phyloP scores from a whole-genome alignment of 1,139 yeast genomes.

The Kazachstania sp. region DNA sequence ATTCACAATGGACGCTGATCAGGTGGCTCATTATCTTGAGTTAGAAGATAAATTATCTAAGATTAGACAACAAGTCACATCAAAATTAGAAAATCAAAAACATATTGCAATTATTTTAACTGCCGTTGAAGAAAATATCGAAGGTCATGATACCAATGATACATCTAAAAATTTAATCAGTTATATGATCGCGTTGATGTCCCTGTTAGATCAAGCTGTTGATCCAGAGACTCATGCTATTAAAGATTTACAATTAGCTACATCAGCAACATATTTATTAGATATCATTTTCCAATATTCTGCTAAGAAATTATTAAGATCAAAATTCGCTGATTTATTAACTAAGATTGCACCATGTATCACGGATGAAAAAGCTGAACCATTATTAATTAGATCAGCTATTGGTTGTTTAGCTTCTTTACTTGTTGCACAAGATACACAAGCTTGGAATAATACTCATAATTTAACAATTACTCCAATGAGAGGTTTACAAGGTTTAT shows the following conservation, averaged over 20 bases:
- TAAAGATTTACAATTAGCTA: slow-evolving; percentile 54
- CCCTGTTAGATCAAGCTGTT: slow-evolving; percentile 71
- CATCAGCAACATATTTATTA: slow-evolving; percentile 71
- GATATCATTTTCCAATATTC: slow-evolving; percentile 73
- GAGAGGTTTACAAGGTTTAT: slow-evolving; percentile 71
- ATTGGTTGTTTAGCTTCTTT: slow-evolving; percentile 78
- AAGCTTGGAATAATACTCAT: slow-evolving; percentile 56
- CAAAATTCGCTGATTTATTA: slow-evolving; percentile 70
- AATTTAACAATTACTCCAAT: slow-evolving; percentile 58
- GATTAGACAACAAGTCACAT: slow-evolving; percentile 60
- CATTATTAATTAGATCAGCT: slow-evolving; percentile 78
- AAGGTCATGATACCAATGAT: slow-evolving; percentile 42
- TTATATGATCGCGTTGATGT: slow-evolving; percentile 74
- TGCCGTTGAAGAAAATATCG: slow-evolving; percentile 84
- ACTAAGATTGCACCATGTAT: slow-evolving; percentile 75
- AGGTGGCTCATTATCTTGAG: slow-evolving; percentile 46
- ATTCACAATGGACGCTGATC: slow-evolving; percentile 32
- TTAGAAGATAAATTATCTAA: slow-evolving; percentile 62
- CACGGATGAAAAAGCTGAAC: slow-evolving; percentile 60
- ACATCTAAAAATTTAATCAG: slow-evolving; percentile 56
- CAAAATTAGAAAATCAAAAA: slow-evolving; percentile 78
- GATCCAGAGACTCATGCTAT: slow-evolving; percentile 43
- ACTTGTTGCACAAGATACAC: slow-evolving; percentile 69
- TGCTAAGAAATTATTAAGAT: slow-evolving; percentile 56
- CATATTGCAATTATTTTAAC: slow-evolving; percentile 65